Percentiles rank a stretch among this genome's conserved stretches.
Conservation (phyloP, 2,329 filamentous ascomycete genomes). For the Acephala macrosclerotiorum region DNA sequence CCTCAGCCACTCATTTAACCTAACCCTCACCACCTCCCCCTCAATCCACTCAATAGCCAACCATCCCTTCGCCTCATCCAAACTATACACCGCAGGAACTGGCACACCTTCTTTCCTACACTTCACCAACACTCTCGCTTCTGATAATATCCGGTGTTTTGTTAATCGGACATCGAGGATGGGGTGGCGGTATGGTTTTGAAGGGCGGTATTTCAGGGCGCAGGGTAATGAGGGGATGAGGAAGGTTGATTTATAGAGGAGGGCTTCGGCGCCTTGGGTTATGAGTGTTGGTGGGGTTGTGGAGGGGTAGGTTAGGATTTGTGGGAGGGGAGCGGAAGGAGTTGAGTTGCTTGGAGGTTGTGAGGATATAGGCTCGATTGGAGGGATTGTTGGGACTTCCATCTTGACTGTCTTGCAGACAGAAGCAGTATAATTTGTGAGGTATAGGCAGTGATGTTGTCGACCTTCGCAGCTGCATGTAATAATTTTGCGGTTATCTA, state of each 20-base stretch:
- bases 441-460: neutral
- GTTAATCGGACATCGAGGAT: slow-evolving; percentile 88
- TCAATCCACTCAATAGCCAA: slow-evolving; percentile 86
- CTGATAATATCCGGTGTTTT: slow-evolving; percentile 84
- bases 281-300: slow-evolving; percentile 72
- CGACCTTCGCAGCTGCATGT: no score
- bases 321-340: slow-evolving; percentile 26
- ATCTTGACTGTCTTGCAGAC: neutral
- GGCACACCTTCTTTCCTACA: slow-evolving; percentile 79
- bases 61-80: slow-evolving; percentile 71
- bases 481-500: neutral
- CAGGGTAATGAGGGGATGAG: slow-evolving; percentile 71
- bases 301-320: slow-evolving; percentile 58
- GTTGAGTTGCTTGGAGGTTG: slow-evolving; percentile 5
- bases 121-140: slow-evolving; percentile 84
- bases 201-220: slow-evolving; percentile 89
- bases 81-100: slow-evolving; percentile 82
- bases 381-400: slow-evolving; percentile 1
- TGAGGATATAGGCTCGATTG: neutral
- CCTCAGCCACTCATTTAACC: slow-evolving; percentile 74
- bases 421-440: neutral
- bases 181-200: slow-evolving; percentile 91
- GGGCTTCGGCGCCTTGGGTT: slow-evolving; percentile 94
- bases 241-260: slow-evolving; percentile 87
- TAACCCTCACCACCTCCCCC: slow-evolving; percentile 73